These are phyloP conservation scores for Globisporangium sylvaticum DNA, from an alignment of 352 stramenopile species.

Conservation along the genomic window DNA sequence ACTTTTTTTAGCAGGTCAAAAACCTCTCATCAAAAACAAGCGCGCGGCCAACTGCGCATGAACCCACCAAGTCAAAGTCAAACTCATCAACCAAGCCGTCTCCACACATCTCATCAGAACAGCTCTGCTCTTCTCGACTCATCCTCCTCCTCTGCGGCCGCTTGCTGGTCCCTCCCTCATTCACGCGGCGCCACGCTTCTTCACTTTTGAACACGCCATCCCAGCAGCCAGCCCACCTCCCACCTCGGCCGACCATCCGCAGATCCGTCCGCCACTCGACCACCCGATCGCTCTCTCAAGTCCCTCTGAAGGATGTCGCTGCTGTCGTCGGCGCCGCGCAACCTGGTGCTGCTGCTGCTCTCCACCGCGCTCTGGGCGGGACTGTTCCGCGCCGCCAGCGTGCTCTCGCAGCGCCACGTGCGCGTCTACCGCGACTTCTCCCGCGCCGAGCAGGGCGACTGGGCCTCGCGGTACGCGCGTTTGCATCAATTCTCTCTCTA, in stretches of 20 bases:
- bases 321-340: slow-evolving; percentile 16
- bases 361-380: slow-evolving; percentile 55
- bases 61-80: neutral
- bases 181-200: neutral
- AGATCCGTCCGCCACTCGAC: neutral
- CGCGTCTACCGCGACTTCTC: slow-evolving; percentile 72
- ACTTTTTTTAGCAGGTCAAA: neutral
- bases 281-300: neutral
- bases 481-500: too few species aligned
- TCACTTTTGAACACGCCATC: neutral
- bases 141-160: neutral
- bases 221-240: neutral
- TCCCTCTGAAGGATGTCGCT: neutral
- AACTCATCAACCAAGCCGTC: neutral
- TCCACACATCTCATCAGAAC: neutral
- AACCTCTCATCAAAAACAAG: neutral
- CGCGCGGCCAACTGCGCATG: neutral
- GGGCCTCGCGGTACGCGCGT: slow-evolving; percentile 68
- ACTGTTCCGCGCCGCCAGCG: slow-evolving; percentile 47
- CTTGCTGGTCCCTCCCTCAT: neutral
- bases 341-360: slow-evolving; percentile 42
- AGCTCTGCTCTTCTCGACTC: neutral
- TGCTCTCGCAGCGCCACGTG: slow-evolving; percentile 52
- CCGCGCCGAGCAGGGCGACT: slow-evolving; percentile 64
- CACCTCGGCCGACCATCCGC: neutral